A percentile compares a stretch with the other conserved stretches of the same genome.
These are phyloP conservation scores for Cardamine resedifolia DNA, from an alignment of 345 rosid species.

Conservation along the genomic window DNA sequence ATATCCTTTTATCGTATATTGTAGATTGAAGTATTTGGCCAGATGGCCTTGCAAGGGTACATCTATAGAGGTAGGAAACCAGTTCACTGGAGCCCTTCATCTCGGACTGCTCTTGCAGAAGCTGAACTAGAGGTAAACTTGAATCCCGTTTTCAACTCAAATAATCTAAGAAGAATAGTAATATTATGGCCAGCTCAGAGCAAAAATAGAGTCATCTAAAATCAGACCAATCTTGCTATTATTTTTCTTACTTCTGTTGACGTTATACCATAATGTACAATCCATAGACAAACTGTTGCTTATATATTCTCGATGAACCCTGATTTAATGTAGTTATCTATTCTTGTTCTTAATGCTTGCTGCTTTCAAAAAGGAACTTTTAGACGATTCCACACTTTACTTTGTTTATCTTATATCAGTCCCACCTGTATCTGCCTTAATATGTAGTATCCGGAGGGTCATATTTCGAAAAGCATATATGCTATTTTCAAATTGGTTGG, in stretches of 20 bases:
- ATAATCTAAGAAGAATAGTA: neutral
- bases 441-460: conserved; percentile 94
- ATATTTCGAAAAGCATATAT: conserved; percentile 91
- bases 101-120: conserved; percentile 98
- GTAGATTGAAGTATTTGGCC: conserved; percentile 90
- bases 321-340: neutral
- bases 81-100: conserved; percentile 97
- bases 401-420: conserved; percentile 16
- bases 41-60: conserved; percentile 85
- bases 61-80: conserved; percentile 96
- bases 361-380: neutral
- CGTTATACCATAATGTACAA: neutral
- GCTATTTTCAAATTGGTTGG: conserved; percentile 60
- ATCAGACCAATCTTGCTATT: conserved; percentile 18
- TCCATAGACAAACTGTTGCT: neutral
- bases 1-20: conserved; percentile 24
- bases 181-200: neutral
- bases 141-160: neutral
- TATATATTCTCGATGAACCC: neutral
- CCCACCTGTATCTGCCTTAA: conserved; percentile 2
- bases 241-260: neutral
- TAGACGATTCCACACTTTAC: neutral
- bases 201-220: conserved; percentile 4
- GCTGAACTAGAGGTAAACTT: conserved; percentile 89
- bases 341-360: neutral